These are phyloP conservation scores for Rhizophagus sp. DNA, from an alignment of 192 early-diverging fungal species.

Conservation along the genomic window DNA sequence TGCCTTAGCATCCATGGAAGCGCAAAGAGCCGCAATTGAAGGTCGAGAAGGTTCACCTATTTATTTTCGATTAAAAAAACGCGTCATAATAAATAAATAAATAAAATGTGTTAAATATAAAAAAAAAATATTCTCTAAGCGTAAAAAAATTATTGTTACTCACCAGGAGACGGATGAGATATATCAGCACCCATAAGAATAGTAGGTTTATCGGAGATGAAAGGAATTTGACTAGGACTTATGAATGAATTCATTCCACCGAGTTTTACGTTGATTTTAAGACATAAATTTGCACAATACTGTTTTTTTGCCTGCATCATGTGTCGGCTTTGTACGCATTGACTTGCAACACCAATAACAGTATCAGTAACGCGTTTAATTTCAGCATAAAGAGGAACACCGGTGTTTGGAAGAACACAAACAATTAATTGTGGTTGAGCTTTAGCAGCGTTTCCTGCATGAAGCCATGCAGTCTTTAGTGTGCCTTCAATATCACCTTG, in stretches of 20 bases:
- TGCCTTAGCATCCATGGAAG: conserved; percentile 65
- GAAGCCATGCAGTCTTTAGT: conserved; percentile 68
- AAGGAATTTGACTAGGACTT: conserved; percentile 58
- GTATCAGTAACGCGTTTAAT: conserved; percentile 91
- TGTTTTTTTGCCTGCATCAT: conserved; percentile 75
- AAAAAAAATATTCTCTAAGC: no score
- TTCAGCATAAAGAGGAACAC: conserved; percentile 70
- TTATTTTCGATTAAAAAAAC: background rate
- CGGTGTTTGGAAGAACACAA: conserved; percentile 82
- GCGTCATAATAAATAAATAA: background rate
- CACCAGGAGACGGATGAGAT: conserved; percentile 79
- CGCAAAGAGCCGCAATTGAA: conserved; percentile 78
- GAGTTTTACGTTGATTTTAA: conserved; percentile 94
- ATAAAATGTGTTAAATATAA: background rate
- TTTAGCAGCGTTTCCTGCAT: conserved; percentile 66
- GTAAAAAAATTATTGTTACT: conserved; percentile 31
- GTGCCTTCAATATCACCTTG: conserved; percentile 72
- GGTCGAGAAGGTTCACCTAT: conserved; percentile 34
- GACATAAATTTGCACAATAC: conserved; percentile 93
- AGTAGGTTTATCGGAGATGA: conserved; percentile 72
- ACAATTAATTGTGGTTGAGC: conserved; percentile 77
- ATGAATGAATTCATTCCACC: conserved; percentile 86
- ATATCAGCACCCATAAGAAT: conserved; percentile 93
- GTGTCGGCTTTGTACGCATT: conserved; percentile 88
- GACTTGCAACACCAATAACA: conserved; percentile 84